Percentiles rank a stretch among this genome's conserved stretches.
Conservation (phyloP, 257 asterid species). For the Jacaranda mimosifolia region DNA sequence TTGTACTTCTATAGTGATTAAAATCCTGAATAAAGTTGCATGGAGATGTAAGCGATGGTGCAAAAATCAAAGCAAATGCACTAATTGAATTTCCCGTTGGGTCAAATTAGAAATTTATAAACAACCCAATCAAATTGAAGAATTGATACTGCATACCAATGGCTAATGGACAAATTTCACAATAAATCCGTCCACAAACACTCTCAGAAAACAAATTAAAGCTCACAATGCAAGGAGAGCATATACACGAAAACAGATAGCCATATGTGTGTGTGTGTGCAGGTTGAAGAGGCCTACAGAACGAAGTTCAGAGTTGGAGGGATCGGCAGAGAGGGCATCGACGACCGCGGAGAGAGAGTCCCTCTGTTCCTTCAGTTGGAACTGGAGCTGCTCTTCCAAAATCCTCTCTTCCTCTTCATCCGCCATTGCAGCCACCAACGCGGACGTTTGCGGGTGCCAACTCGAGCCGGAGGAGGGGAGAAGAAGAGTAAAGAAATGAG, state of each 20-base stretch:
- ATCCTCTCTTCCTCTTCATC: conserved; percentile 74
- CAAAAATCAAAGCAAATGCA: neutral
- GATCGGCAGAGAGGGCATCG: conserved; percentile 74
- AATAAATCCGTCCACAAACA: neutral
- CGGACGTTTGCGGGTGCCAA: neutral
- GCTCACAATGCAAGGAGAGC: neutral
- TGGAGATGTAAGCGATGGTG: neutral
- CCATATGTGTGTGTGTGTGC: neutral
- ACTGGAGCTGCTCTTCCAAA: conserved; percentile 76
- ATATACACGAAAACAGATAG: neutral
- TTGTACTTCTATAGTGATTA: neutral
- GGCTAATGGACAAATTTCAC: conserved; percentile 2
- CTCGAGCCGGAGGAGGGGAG: neutral
- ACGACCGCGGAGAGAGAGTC: conserved; percentile 75
- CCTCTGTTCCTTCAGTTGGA: conserved; percentile 73
- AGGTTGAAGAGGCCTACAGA: conserved; percentile 54
- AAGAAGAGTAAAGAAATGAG: neutral
- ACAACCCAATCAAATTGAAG: conserved; percentile 11
- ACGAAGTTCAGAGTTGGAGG: conserved; percentile 75
- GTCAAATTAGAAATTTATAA: neutral
- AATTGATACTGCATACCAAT: conserved; percentile 5
- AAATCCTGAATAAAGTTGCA: neutral
- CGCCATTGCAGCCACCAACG: conserved; percentile 58
- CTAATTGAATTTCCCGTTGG: neutral
- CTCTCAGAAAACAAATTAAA: neutral